Base-by-base conservation (phyloP, 345 rosid species). In the Populus simonii region DNA sequence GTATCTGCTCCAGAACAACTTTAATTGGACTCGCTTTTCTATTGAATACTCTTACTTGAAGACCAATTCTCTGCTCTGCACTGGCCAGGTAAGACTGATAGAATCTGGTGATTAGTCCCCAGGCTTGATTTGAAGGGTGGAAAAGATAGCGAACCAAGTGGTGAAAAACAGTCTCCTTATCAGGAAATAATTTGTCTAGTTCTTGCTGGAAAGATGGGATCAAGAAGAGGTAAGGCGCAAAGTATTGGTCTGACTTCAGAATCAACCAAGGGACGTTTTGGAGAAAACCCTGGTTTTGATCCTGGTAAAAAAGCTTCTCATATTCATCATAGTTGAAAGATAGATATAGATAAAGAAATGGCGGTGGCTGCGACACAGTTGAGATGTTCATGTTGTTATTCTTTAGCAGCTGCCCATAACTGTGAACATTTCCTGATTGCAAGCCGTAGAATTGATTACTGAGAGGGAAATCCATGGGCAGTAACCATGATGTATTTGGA, bases 71-170 rank as follows among this genome's bases (percentile, higher is more conserved):
- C 57, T 72, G 31, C 13, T 76, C 74, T 57, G 80, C 73, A 10
- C 59, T 66, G 10, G 73, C 79, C 39, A 80, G 22, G 43, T 76
- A 76, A 0, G 83, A 29, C 1, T 63, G 17, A 27, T 80, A 71
- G 49, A 53, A 80, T 9, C 83, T 63, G 15, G 73, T 75, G 38
- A 80, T 71, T 1, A 76, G 83, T 66, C 80, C 80, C 83, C 80
- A 81, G 6, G 80, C 83, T 27, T 72, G 17, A 22, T 76, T 72
- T 15, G 83, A 81, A 2, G 83, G 83, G 76, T 61, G 71, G 53
- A 81, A 81, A 33, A 81, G 74, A 69, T 81, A 81, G 17, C 69
- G 66, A 10, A 62, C 74, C 76, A 81, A 8, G 66, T 76, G 76
- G 47, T 81, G 78, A 66, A 81, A 77, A 61, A 81, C 74, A 16